A percentile compares a stretch with the other conserved stretches of the same genome.
Conservation (phyloP, 2,329 filamentous ascomycete species). For the Aureobasidium uvarum region DNA sequence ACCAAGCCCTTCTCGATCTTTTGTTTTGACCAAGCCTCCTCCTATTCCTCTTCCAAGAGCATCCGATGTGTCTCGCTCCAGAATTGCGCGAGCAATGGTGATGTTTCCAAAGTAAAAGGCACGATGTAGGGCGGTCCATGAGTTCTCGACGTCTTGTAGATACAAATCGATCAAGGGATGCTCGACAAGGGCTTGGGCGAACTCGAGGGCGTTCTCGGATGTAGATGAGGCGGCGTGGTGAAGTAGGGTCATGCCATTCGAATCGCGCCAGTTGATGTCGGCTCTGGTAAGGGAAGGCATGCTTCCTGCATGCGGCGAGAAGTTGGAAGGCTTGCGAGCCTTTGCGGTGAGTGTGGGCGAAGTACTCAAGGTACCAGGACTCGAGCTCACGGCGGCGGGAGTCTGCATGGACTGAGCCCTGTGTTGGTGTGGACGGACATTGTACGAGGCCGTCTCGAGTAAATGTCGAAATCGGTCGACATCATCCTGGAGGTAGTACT, state of each 20-base stretch:
- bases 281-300: conserved; percentile 51
- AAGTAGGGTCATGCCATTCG: conserved; percentile 76
- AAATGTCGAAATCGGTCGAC: conserved; percentile 90
- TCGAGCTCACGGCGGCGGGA: conserved; percentile 39
- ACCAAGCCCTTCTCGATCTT: conserved; percentile 91
- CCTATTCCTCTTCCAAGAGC: conserved; percentile 63
- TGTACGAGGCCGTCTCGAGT: conserved; percentile 68
- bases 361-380: conserved; percentile 48
- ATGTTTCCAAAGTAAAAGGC: conserved; percentile 89
- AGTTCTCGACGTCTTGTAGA: conserved; percentile 82
- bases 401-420: conserved; percentile 29
- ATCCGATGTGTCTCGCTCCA: conserved; percentile 73
- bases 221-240: conserved; percentile 79
- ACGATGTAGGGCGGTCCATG: conserved; percentile 92
- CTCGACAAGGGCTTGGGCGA: conserved; percentile 75
- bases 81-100: conserved; percentile 75
- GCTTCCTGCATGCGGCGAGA: conserved; percentile 44
- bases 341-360: conserved; percentile 46
- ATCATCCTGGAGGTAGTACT: conserved; percentile 95
- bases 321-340: conserved; percentile 34
- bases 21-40: conserved; percentile 83
- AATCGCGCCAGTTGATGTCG: conserved; percentile 83
- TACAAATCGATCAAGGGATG: conserved; percentile 84
- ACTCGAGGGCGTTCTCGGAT: conserved; percentile 65
- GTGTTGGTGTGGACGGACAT: conserved; percentile 42